Evolutionary conservation across 495 filamentous ascomycete species (phyloP).

Genomic region (Tuber microsphaerosporum): DNA sequence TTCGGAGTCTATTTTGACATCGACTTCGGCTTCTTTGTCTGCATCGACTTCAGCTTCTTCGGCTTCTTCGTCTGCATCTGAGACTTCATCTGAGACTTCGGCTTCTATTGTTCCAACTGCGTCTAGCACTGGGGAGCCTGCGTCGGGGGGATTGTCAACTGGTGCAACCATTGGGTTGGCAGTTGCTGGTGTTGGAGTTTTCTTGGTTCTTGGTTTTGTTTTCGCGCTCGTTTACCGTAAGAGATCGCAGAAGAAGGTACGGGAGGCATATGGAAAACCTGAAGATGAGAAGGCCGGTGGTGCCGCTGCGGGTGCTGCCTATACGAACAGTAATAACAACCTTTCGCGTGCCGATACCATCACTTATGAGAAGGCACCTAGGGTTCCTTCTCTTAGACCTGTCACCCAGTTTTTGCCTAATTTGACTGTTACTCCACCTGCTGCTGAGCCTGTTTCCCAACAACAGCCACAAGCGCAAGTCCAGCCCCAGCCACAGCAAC

Average conservation of each 20-base stretch:
- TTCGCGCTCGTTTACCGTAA: slow-evolving; percentile 63
- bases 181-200: slow-evolving; percentile 63
- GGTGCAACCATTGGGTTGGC: slow-evolving; percentile 77
- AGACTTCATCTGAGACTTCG: slow-evolving; percentile 9
- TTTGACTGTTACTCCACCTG: slow-evolving; percentile 44
- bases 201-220: slow-evolving; percentile 56
- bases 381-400: slow-evolving; percentile 69
- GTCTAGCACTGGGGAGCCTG: slow-evolving; percentile 39
- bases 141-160: slow-evolving; percentile 50
- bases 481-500: slow-evolving; percentile 28
- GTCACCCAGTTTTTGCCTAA: slow-evolving; percentile 80
- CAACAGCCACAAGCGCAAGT: slow-evolving; percentile 45
- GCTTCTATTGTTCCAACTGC: slow-evolving; percentile 20
- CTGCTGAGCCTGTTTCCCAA: slow-evolving; percentile 47
- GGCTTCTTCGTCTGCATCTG: slow-evolving; percentile 34
- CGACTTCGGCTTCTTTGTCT: slow-evolving; percentile 27
- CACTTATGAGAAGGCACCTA: slow-evolving; percentile 53
- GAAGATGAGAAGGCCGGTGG: slow-evolving; percentile 53
- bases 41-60: slow-evolving; percentile 39
- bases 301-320: slow-evolving; percentile 25
- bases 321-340: slow-evolving; percentile 43
- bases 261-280: slow-evolving; percentile 46
- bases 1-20: slow-evolving; percentile 9
- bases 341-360: slow-evolving; percentile 42
- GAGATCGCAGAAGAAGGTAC: slow-evolving; percentile 53